Conservation (phyloP, 306 rosid species). For the Abrus precatorius region DNA sequence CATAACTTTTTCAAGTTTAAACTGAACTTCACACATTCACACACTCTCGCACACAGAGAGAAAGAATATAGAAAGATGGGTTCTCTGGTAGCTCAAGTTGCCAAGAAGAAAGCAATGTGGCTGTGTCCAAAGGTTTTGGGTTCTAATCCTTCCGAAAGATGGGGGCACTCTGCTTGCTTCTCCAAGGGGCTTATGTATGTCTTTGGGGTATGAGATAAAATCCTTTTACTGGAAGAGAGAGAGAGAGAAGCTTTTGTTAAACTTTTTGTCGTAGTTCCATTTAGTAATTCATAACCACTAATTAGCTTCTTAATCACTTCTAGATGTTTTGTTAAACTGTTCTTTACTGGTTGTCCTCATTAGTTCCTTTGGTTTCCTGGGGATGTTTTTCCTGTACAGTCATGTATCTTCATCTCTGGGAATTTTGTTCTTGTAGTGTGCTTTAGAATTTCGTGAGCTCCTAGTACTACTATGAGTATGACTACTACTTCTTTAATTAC, state of each 20-base stretch:
- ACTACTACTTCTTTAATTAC: conserved; percentile 30
- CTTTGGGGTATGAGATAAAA: conserved; percentile 76
- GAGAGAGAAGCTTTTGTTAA: not conserved
- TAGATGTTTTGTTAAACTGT: conserved; percentile 12
- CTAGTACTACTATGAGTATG: not conserved
- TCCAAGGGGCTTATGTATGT: conserved; percentile 70
- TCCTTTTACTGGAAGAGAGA: not conserved
- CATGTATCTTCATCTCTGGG: conserved; percentile 22
- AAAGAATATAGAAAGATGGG: conserved; percentile 56
- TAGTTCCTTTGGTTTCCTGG: conserved; percentile 16
- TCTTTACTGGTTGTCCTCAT: conserved; percentile 12
- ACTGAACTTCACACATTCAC: conserved; percentile 7
- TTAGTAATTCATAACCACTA: not conserved
- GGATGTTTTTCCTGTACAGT: conserved; percentile 3
- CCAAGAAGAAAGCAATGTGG: conserved; percentile 91
- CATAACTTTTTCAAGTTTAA: not conserved
- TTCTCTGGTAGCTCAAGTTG: conserved; percentile 57
- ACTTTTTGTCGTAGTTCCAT: not conserved
- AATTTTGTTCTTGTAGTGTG: conserved; percentile 3
- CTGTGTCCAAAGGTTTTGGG: conserved; percentile 79
- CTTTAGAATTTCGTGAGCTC: conserved; percentile 21
- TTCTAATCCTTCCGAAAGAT: conserved; percentile 81
- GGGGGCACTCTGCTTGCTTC: conserved; percentile 94
- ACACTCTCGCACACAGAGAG: conserved; percentile 4
- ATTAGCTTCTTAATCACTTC: not conserved